phyloP scores from a whole-genome alignment of 345 rosid species.

The Luvunga scandens region DNA sequence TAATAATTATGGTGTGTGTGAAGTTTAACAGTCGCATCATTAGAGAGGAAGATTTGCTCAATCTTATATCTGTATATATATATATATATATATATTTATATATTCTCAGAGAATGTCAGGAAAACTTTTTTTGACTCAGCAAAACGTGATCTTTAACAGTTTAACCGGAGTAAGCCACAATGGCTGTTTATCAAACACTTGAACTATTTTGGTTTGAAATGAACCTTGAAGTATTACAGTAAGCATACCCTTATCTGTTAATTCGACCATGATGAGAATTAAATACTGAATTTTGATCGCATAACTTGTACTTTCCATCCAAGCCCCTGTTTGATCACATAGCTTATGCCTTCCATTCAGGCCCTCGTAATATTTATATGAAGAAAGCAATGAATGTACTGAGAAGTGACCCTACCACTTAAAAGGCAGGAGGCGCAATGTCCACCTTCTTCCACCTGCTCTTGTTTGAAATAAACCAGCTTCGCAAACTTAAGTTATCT shows the following conservation, averaged over 20 bases:
- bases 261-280: too few relatives aligned
- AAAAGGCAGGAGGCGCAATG: constrained; percentile 9
- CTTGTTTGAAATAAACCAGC: constrained; percentile 3
- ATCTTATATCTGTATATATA: not conserved
- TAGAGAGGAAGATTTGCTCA: not conserved
- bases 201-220: not conserved
- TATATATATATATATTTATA: too few relatives aligned
- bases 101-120: not conserved
- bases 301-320: too few relatives aligned
- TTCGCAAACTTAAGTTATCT: not conserved
- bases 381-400: not conserved
- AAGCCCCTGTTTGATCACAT: too few relatives aligned
- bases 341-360: too few relatives aligned
- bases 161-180: not conserved
- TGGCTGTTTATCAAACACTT: not conserved
- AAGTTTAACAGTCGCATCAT: not conserved
- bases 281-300: too few relatives aligned
- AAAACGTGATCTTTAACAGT: not conserved
- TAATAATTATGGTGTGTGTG: not conserved
- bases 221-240: not conserved
- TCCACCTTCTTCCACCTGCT: constrained; percentile 20
- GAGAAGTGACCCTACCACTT: constrained; percentile 5
- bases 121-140: not conserved
- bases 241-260: not conserved
- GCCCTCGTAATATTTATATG: too few relatives aligned